These are phyloP conservation scores for Neurospora terricola DNA, from an alignment of 495 filamentous ascomycete genomes.

Conservation along the genomic window DNA sequence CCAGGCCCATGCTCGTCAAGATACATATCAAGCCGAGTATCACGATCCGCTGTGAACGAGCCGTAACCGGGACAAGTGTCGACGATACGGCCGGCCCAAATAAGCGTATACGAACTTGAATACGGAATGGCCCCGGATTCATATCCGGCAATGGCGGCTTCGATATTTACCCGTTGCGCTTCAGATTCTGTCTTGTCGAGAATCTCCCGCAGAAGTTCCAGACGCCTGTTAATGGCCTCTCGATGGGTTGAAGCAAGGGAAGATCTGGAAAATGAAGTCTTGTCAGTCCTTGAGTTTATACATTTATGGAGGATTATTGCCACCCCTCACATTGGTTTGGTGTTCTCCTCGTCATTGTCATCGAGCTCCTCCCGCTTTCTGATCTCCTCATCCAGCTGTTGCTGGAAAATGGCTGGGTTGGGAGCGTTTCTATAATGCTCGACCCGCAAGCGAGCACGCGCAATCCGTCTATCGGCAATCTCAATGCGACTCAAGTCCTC, in stretches of 20 bases:
- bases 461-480: conserved; percentile 28
- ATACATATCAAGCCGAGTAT: conserved; percentile 33
- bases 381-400: conserved; percentile 22
- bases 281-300: not conserved
- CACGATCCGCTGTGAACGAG: conserved; percentile 28
- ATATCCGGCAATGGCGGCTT: conserved; percentile 34
- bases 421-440: conserved; percentile 13
- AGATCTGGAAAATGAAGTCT: conserved; percentile 7
- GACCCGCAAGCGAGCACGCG: conserved; percentile 23
- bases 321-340: conserved; percentile 23
- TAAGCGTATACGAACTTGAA: conserved; percentile 30
- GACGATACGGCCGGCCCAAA: conserved; percentile 37
- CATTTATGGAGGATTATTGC: not conserved
- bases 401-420: conserved; percentile 15
- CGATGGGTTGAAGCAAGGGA: conserved; percentile 9
- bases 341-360: conserved; percentile 29
- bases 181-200: conserved; percentile 17
- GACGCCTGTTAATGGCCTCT: conserved; percentile 21
- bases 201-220: conserved; percentile 20
- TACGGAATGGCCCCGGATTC: conserved; percentile 29
- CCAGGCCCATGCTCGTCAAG: conserved; percentile 26
- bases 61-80: conserved; percentile 27
- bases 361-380: conserved; percentile 24
- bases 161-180: conserved; percentile 36
- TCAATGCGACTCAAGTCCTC: conserved; percentile 32